Conservation (phyloP, 2,329 filamentous ascomycete genomes). For the Penicillium concentricum region DNA sequence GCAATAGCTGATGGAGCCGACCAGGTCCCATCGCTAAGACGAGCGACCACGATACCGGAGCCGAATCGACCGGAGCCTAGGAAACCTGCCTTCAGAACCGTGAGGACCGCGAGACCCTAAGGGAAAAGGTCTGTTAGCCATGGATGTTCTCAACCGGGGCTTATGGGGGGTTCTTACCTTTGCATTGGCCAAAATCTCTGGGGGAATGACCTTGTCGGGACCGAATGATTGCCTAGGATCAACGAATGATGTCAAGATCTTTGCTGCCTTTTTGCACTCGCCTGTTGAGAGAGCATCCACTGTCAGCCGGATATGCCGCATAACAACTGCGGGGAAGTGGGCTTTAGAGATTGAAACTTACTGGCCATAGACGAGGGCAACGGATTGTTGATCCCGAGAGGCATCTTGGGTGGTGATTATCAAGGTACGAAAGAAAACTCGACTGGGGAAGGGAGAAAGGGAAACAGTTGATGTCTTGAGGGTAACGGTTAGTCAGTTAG, state of each 20-base stretch:
- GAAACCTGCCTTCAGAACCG: conserved; percentile 52
- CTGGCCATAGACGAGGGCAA: conserved; percentile 50
- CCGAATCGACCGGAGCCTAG: conserved; percentile 52
- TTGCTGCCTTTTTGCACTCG: conserved; percentile 96
- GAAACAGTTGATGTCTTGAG: conserved; percentile 9
- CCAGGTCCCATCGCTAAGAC: conserved; percentile 50
- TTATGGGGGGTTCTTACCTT: conserved; percentile 65
- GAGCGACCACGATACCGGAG: conserved; percentile 51
- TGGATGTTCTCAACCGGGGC: conserved; percentile 4
- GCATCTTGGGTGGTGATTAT: conserved; percentile 34
- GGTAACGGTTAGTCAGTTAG: conserved; percentile 24
- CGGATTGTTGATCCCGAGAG: conserved; percentile 48
- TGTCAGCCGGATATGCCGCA: conserved; percentile 32
- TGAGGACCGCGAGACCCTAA: conserved; percentile 51
- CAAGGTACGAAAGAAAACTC: conserved; percentile 2
- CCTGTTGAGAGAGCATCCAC: conserved; percentile 54
- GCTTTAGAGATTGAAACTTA: conserved; percentile 31
- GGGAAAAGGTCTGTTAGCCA: conserved; percentile 9
- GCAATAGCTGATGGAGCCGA: conserved; percentile 52
- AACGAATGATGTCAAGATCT: conserved; percentile 92
- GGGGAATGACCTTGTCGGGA: conserved; percentile 95
- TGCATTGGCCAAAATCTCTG: conserved; percentile 81
- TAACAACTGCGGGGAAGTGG: conserved; percentile 34
- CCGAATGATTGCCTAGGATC: conserved; percentile 92
- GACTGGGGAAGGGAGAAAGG: conserved; percentile 2